Base-by-base conservation (phyloP, 129 eudicot species). In the Flaveria sonorensis region DNA sequence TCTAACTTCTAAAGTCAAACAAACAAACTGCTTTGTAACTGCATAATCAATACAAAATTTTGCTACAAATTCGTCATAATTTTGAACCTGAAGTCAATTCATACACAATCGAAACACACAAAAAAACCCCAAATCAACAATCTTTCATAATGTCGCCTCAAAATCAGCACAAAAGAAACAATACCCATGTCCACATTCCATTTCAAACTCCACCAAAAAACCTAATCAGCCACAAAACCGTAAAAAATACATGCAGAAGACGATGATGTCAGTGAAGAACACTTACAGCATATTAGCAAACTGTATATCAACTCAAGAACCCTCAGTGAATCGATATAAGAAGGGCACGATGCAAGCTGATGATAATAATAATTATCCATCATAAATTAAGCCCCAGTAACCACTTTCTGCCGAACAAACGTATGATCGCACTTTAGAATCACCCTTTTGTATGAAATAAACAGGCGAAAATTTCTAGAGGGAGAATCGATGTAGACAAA, bases 281-380 rank as follows among this genome's bases (percentile, higher is more conserved):
- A 83, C 85, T 76, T 75, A 87, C 91, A 87, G 72, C 88, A 87
- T 84, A 84, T 91, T 91, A 79, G 97, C 97, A 86, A 88, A 89
- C 68, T 88, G 97, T 39, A 91, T 84, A 83, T 91, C 97, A 81
- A 89, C 85, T 91, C 93, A 62, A 91, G 84, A 77, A 83, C 81
- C 32, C 82, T 82, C 11, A 88, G 82, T 23, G 91, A 86, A 63
- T 91, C 97, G 75, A 65, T 77, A 24, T 82, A 78, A 21, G 85
- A 77, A 42, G 85, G 82, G 65, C 16, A 71, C 3, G 82, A 61
- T 24, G 85, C 82, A 77, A 82, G 85, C 82, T 82, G 85, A 51
- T 82, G 77, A 82, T 82, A 82, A 51, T 80, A 73, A 65, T 80
- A 73, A 18, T 73, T 73, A 77, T 82, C 82, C 85, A 77, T 82